Conservation (phyloP, 1,139 yeast genomes). For the Pichia sp. region DNA sequence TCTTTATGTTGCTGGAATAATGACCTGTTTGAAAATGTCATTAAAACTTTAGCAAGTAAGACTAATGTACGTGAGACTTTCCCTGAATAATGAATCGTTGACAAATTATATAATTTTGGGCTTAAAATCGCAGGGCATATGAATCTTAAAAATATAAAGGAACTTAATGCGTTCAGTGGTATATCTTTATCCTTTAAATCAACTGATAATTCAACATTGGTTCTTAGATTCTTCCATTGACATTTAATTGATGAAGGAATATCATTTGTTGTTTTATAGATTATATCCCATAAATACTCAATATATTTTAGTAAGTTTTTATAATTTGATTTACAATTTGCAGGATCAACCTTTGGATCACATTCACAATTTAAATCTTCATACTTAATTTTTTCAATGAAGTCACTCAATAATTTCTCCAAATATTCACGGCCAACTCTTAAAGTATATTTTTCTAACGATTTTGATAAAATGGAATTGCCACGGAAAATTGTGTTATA, state of each 20-base stretch:
- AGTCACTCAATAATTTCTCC: conserved; percentile 63
- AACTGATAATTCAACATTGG: conserved; percentile 52
- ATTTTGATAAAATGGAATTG: conserved; percentile 71
- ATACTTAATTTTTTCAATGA: conserved; percentile 48
- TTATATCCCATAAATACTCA: conserved; percentile 65
- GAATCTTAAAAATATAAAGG: conserved; percentile 78
- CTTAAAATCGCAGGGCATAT: conserved; percentile 88
- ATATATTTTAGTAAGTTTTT: conserved; percentile 48
- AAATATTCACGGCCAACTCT: conserved; percentile 77
- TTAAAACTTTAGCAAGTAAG: conserved; percentile 70
- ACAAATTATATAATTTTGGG: conserved; percentile 75
- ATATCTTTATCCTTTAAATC: conserved; percentile 51
- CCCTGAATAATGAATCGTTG: conserved; percentile 66
- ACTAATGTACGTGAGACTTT: conserved; percentile 72
- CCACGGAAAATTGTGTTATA: conserved; percentile 77
- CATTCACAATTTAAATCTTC: conserved; percentile 60
- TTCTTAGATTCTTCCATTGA: conserved; percentile 53
- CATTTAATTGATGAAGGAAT: conserved; percentile 64
- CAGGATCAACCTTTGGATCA: conserved; percentile 50
- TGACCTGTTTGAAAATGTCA: conserved; percentile 75
- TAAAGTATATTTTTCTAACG: conserved; percentile 70
- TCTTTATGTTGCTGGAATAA: conserved; percentile 72
- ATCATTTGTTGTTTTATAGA: conserved; percentile 64
- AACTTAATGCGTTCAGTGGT: conserved; percentile 67
- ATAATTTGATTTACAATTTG: conserved; percentile 40